These are phyloP conservation scores for Pleomassaria siparia DNA, from an alignment of 2,329 filamentous ascomycete genomes.

Conservation along the genomic window DNA sequence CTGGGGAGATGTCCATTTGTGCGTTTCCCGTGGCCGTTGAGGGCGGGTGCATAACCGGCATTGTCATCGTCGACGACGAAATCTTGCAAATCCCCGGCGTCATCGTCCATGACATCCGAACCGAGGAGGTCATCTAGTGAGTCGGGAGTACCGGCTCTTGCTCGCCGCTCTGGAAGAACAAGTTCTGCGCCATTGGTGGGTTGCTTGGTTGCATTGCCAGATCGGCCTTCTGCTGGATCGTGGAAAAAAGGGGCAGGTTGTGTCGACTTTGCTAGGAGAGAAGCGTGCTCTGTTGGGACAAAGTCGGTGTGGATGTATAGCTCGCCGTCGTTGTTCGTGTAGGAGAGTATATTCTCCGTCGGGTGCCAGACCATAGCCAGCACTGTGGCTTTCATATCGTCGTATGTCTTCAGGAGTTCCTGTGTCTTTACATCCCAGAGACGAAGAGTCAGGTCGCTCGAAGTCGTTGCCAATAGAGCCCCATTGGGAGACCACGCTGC, in stretches of 20 bases:
- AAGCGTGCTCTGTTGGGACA: conserved; percentile 53
- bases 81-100: conserved; percentile 63
- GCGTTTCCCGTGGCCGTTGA: conserved; percentile 66
- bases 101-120: conserved; percentile 58
- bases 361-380: conserved; percentile 91
- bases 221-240: conserved; percentile 71
- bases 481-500: conserved; percentile 95
- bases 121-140: conserved; percentile 82
- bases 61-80: conserved; percentile 96
- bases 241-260: conserved; percentile 87
- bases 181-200: conserved; percentile 59
- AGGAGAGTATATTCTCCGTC: conserved; percentile 81
- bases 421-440: conserved; percentile 93
- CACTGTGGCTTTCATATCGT: conserved; percentile 72
- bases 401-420: conserved; percentile 72
- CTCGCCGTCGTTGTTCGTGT: conserved; percentile 90
- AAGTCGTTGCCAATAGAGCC: conserved; percentile 71
- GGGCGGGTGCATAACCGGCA: conserved; percentile 72
- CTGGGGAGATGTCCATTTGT: conserved; percentile 53
- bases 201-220: conserved; percentile 63
- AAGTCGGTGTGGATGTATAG: conserved; percentile 83
- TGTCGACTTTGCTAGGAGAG: conserved; percentile 53
- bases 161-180: conserved; percentile 52
- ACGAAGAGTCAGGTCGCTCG: conserved; percentile 63
- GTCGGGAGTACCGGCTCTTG: conserved; percentile 66